Base-by-base conservation (phyloP, 257 asterid species). In the Lavandula angustifolia region DNA sequence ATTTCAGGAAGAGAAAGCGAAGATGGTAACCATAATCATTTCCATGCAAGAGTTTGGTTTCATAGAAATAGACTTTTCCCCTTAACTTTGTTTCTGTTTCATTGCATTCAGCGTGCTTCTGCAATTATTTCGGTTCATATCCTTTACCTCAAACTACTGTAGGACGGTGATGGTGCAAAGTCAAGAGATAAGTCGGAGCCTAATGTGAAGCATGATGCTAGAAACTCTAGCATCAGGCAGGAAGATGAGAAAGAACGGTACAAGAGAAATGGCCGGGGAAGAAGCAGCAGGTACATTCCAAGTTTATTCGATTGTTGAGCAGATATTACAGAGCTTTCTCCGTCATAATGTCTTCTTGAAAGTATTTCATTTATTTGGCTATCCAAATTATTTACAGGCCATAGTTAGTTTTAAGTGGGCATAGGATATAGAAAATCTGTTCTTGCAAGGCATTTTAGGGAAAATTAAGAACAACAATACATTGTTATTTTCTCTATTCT, bases 111-210 rank as follows among this genome's bases (percentile, higher is more conserved):
- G 95, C 88, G 73, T 85, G 95, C 85, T 91, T 91, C 94, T 80
- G 86, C 99, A 92, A 85, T 92, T 89, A 76, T 89, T 84, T 87
- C 87, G 89, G 96, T 86, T 92, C 92, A 90, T 90, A 81, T 86
- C 92, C 95, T 83, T 89, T 84, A 80, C 99, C 88, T 94, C 94
- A 77, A 87, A 85, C 94, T 89, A 75, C 94, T 94, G 99, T 87
- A 94, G 99, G 99, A 79, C 60, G 92, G 83, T 54, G 81, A 79
- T 71, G 80, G 57, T 73, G 78, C 75, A 73, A 70, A 62, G 34
- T 68, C 71, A 47, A 79, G 85, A 69, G 81, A 71, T 38, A 73
- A 75, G 51, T 43, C 61, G 74, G 88, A 74, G 76, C 83, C 71
- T 41, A 64, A 71, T 54, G 62, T 73, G 38, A 84, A 76, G 75